Percentiles rank a stretch among this genome's conserved stretches.
Evolutionary conservation across 1,284 basidiomycete species (phyloP).

Genomic region (Sparassis latifolia): DNA sequence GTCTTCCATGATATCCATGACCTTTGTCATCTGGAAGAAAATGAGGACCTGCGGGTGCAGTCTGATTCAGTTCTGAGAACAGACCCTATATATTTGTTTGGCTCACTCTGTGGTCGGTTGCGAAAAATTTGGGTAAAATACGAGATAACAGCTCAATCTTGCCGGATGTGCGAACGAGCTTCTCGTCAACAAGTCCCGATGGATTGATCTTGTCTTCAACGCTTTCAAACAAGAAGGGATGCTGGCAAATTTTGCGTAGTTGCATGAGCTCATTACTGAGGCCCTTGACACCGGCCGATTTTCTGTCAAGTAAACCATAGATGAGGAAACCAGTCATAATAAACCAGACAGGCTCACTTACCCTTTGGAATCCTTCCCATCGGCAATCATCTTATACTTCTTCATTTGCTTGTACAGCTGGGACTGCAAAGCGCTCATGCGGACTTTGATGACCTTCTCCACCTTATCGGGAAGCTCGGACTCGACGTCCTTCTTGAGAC

Average conservation of each 20-base stretch:
- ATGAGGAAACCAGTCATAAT: background rate
- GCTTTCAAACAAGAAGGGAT: conserved; percentile 93
- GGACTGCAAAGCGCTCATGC: conserved; percentile 92
- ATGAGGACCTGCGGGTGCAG: conserved; percentile 70
- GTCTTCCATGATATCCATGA: conserved; percentile 99
- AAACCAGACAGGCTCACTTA: conserved; percentile 22
- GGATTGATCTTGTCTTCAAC: conserved; percentile 93
- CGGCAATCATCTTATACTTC: conserved; percentile 95
- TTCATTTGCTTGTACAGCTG: conserved; percentile 98
- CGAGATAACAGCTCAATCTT: conserved; percentile 96
- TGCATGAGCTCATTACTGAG: conserved; percentile 99
- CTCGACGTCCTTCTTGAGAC: conserved; percentile 99
- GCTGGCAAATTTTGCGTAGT: conserved; percentile 97
- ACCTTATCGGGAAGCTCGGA: conserved; percentile 97
- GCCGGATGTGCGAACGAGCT: conserved; percentile 83
- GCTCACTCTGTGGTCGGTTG: conserved; percentile 83
- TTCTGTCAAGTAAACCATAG: conserved; percentile 33
- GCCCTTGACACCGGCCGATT: conserved; percentile 74
- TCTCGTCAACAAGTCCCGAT: conserved; percentile 75
- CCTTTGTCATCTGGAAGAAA: conserved; percentile 99
- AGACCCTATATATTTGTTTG: background rate
- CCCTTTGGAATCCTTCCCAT: conserved; percentile 77
- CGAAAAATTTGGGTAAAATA: conserved; percentile 92
- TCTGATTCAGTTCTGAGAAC: conserved; percentile 1
- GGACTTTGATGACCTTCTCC: conserved; percentile 98